Evolutionary conservation across 352 stramenopile genomes (phyloP).

Genomic region (Globisporangium okanoganense): DNA sequence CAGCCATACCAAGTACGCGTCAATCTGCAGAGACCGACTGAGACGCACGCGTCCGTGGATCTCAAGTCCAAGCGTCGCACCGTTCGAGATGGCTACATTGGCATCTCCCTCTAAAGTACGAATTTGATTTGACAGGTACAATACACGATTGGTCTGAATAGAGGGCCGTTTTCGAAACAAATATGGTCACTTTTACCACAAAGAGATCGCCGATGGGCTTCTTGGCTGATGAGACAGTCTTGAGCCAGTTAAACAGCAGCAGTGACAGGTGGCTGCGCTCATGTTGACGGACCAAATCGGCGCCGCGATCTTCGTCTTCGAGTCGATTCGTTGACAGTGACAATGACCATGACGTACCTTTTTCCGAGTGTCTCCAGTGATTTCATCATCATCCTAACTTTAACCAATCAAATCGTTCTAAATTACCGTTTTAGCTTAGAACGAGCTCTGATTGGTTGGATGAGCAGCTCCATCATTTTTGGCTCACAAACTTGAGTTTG

Average conservation of each 20-base stretch:
- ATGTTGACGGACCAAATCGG: slow-evolving; percentile 5
- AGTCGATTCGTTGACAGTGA: neutral
- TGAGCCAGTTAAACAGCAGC: neutral
- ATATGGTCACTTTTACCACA: too few relatives aligned
- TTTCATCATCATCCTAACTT: neutral
- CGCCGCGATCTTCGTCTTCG: neutral
- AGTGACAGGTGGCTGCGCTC: neutral
- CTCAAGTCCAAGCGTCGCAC: neutral
- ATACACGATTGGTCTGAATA: too few relatives aligned
- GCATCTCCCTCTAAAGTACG: too few relatives aligned
- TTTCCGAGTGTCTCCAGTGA: neutral
- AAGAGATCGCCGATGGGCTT: too few relatives aligned
- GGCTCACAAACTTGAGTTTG: neutral
- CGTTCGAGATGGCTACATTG: too few relatives aligned
- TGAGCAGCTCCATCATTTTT: neutral
- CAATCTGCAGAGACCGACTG: too few relatives aligned
- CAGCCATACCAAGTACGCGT: slow-evolving; percentile 6
- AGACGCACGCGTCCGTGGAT: neutral
- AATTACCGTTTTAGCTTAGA: neutral
- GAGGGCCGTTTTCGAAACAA: too few relatives aligned
- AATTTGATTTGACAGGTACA: too few relatives aligned
- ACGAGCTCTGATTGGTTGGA: neutral
- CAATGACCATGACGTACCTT: neutral
- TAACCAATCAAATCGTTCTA: neutral
- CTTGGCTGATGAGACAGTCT: too few relatives aligned